These are phyloP conservation scores for Wickerhamiella dianesei DNA, from an alignment of 805 yeast genomes.

Conservation along the genomic window DNA sequence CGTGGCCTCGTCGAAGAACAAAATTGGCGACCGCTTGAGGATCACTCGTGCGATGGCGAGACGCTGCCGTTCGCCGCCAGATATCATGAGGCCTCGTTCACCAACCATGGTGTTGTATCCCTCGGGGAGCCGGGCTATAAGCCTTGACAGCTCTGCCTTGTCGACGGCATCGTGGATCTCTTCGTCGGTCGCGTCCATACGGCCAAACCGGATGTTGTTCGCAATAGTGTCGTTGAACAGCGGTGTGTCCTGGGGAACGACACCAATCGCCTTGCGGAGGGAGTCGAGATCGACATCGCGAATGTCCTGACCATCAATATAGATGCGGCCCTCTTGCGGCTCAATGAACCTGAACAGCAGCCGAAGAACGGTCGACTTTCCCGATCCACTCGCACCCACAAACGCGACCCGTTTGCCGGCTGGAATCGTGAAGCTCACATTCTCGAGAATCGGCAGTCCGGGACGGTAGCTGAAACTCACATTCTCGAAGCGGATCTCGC, in stretches of 20 bases:
- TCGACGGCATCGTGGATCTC: constrained; percentile 53
- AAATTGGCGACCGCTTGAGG: constrained; percentile 72
- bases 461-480: constrained; percentile 88
- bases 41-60: constrained; percentile 87
- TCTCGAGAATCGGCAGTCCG: constrained; percentile 68
- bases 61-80: constrained; percentile 98
- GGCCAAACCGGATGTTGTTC: constrained; percentile 81
- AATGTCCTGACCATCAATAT: constrained; percentile 83
- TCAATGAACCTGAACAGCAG: constrained; percentile 85
- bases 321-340: constrained; percentile 58
- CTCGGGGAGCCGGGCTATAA: constrained; percentile 63
- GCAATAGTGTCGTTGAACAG: constrained; percentile 78
- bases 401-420: constrained; percentile 86
- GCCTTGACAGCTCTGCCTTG: constrained; percentile 52
- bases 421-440: constrained; percentile 75
- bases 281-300: constrained; percentile 60
- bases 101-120: constrained; percentile 84
- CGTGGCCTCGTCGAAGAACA: constrained; percentile 92
- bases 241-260: constrained; percentile 97
- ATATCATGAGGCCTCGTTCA: constrained; percentile 93
- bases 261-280: constrained; percentile 63
- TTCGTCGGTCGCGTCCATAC: constrained; percentile 54
- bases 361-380: constrained; percentile 79
- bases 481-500: constrained; percentile 77
- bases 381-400: constrained; percentile 94